Evolutionary conservation across 1,139 yeast species (phyloP), one percentile per base, ranked within the genome.

Genomic region (Debaryomycetaceae sp.): DNA sequence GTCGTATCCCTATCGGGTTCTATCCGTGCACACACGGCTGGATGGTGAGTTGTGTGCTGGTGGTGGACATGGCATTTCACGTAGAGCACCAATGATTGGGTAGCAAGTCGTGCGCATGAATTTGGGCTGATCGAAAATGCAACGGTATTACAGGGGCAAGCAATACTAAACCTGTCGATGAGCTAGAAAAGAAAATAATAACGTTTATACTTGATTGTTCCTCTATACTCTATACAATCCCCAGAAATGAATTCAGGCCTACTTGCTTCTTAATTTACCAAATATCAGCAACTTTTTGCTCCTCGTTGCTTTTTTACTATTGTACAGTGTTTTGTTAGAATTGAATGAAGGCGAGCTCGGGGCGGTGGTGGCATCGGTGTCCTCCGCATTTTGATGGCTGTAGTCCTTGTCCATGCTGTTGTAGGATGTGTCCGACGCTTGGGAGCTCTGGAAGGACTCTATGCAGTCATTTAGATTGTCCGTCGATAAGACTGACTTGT

Each of bases 221-320:
- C 31, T 27, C 31, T 27, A 27, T 27, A 27, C 11, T 27, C 4
- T 27, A 27, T 11, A 27, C 11, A 27, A 27, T 27, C 31, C 31
- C 31, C 11, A 11, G 31, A 27, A 27, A 4, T 27, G 11, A 27
- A 27, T 8, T 17, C 31, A 11, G 11, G 11, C 31, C 31, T 27
- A 9, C 20, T 34, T 42, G 45, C 34, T 42, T 48, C 39, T 39
- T 49, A 53, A 47, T 39, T 46, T 52, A 39, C 50, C 44, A 38
- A 55, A 54, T 35, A 53, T 46, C 52, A 50, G 53, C 40, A 41
- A 44, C 38, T 50, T 49, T 11, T 27, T 27, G 45, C 49, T 49
- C 46, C 44, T 51, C 22, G 24, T 35, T 7, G n/a, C 37, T 27
- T 24, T 24, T 31, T 34, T 34, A 34, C 36, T 34, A 34, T 3